Percentiles rank a stretch among this genome's conserved stretches.
phyloP scores from a whole-genome alignment of 73 alveolate species.

The Symbiodinium natans region DNA sequence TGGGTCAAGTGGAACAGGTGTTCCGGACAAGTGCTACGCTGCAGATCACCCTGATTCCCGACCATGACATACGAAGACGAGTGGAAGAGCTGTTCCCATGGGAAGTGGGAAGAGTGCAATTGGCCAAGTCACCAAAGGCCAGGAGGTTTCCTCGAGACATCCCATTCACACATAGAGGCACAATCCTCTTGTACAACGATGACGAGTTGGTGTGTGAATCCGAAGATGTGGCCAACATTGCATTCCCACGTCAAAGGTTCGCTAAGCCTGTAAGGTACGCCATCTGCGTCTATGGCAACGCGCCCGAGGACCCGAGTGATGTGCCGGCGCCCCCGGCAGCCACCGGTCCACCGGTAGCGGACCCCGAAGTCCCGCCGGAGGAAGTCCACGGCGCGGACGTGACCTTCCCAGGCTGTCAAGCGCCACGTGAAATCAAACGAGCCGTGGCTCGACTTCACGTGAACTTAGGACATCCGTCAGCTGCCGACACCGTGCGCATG shows the following conservation, averaged over 20 bases:
- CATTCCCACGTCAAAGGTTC: neutral
- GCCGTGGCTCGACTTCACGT: neutral
- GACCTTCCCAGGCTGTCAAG: neutral
- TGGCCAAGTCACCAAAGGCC: too few relatives aligned
- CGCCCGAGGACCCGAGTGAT: neutral
- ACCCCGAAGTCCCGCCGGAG: neutral
- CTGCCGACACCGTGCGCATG: neutral
- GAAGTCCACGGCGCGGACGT: neutral
- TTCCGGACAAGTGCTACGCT: neutral
- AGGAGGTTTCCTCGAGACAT: neutral
- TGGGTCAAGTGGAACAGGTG: conserved; percentile 10
- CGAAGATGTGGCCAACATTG: neutral
- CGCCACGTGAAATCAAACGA: neutral
- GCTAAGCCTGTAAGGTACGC: neutral
- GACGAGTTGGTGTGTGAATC: neutral
- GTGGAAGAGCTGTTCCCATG: too few relatives aligned
- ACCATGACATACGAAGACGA: too few relatives aligned
- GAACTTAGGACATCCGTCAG: neutral
- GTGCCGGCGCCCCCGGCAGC: neutral
- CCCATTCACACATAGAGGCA: neutral
- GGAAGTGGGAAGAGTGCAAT: too few relatives aligned
- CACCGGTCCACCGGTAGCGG: neutral
- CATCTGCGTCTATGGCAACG: neutral
- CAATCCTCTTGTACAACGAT: neutral
- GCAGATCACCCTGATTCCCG: neutral